Evolutionary conservation across 164 flowering plant genomes (phyloP).

Genomic region (Chimonanthus salicifolius): DNA sequence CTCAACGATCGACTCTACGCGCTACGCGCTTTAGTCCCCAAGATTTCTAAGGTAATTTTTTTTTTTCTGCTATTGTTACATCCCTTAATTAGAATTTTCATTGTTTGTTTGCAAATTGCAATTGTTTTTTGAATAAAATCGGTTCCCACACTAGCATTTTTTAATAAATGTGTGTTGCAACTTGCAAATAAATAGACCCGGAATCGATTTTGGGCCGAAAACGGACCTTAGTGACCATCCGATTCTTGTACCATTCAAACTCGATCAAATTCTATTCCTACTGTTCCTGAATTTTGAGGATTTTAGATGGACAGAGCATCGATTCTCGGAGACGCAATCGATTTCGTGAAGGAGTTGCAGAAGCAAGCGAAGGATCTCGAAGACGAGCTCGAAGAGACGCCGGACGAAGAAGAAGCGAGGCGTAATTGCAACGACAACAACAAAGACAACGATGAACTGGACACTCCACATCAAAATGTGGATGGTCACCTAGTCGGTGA

Average conservation of each 20-base stretch:
- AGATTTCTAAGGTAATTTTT: constrained; percentile 65
- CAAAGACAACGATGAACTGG: constrained; percentile 20
- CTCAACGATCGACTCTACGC: constrained; percentile 76
- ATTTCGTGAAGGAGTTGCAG: constrained; percentile 71
- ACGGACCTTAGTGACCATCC: no score
- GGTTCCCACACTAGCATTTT: neutral
- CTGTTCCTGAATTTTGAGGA: neutral
- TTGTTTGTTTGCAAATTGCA: neutral
- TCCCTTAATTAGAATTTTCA: no score
- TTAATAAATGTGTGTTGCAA: no score
- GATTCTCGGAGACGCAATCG: constrained; percentile 83
- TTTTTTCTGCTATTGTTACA: neutral
- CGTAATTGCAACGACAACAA: neutral
- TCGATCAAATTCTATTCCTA: neutral
- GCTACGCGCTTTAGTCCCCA: constrained; percentile 82
- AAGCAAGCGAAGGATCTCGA: constrained; percentile 71
- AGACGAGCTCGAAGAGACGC: constrained; percentile 69
- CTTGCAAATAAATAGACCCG: no score
- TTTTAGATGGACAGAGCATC: constrained; percentile 80
- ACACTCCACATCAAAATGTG: constrained; percentile 14
- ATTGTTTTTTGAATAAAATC: no score
- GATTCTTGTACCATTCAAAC: no score
- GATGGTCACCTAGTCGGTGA: constrained; percentile 20
- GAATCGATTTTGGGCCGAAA: no score
- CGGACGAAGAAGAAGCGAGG: constrained; percentile 32